A percentile compares a stretch with the other conserved stretches of the same genome.
phyloP scores from a whole-genome alignment of 2,329 filamentous ascomycete genomes.

The Hortaea werneckii region DNA sequence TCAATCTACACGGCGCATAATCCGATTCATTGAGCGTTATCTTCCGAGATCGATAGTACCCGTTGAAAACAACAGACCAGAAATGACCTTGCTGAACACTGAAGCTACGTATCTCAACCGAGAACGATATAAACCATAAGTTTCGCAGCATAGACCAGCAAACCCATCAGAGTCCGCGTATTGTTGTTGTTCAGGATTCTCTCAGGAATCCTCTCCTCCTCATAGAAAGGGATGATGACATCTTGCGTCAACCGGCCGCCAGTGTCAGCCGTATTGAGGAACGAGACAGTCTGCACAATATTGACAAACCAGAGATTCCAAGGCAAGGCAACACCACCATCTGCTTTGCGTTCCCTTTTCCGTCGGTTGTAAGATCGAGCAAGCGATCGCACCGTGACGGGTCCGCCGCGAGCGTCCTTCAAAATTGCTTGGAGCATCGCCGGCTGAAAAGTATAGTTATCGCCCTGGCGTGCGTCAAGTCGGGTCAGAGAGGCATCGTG shows the following conservation, averaged over 20 bases:
- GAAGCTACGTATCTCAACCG: no score
- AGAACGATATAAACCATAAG: no score
- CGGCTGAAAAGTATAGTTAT: slow-evolving; percentile 26
- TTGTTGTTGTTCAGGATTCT: background rate
- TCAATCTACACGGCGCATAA: no score
- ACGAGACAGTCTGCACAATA: background rate
- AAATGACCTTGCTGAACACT: no score
- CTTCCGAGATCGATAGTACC: no score
- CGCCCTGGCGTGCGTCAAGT: slow-evolving; percentile 25
- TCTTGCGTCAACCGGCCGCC: slow-evolving; percentile 16
- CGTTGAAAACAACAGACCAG: no score
- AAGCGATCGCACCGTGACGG: slow-evolving; percentile 12
- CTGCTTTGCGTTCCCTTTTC: slow-evolving; percentile 14
- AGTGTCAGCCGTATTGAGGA: slow-evolving; percentile 19
- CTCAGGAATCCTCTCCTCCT: slow-evolving; percentile 25
- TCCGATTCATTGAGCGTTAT: no score
- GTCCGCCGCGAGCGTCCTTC: slow-evolving; percentile 22
- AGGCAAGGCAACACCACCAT: slow-evolving; percentile 19
- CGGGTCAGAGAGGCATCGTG: slow-evolving; percentile 27
- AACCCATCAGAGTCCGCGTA: no score
- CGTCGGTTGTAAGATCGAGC: slow-evolving; percentile 20
- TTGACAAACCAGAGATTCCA: slow-evolving; percentile 19
- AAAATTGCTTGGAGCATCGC: slow-evolving; percentile 22
- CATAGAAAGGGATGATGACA: slow-evolving; percentile 17
- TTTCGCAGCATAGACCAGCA: no score